Percentiles rank a stretch among this genome's conserved stretches.
Conservation (phyloP, 352 stramenopile species). For the Globisporangium polare region DNA sequence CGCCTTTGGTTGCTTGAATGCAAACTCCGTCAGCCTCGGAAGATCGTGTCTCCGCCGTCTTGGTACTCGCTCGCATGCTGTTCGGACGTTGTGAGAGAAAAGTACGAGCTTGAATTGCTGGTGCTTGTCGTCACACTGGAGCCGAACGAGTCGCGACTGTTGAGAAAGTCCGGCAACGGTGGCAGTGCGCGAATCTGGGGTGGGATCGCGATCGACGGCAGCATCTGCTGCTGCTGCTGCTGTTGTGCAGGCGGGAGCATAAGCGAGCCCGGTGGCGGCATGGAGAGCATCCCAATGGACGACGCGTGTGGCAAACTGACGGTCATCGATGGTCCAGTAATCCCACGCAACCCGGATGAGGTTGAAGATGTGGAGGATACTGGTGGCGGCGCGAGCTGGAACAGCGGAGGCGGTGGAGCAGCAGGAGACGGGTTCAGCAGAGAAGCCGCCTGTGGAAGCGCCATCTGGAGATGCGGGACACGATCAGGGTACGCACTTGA, state of each 20-base stretch:
- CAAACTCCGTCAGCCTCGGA: conserved; percentile 30
- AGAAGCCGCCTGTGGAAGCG: conserved; percentile 40
- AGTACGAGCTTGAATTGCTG: conserved; percentile 27
- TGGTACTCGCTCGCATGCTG: conserved; percentile 41
- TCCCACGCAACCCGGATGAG: conserved; percentile 18
- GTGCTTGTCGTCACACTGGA: conserved; percentile 21
- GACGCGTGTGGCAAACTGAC: conserved; percentile 29
- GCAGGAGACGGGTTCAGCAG: conserved; percentile 32
- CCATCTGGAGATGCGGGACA: conserved; percentile 48
- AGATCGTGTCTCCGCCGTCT: conserved; percentile 36
- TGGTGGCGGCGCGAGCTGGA: conserved; percentile 7
- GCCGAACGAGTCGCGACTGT: conserved; percentile 56
- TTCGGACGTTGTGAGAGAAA: conserved; percentile 47
- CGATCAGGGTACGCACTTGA: conserved; percentile 24
- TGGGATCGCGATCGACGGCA: conserved; percentile 53
- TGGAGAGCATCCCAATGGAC: conserved; percentile 20
- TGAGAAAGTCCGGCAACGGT: conserved; percentile 61
- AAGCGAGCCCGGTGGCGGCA: conserved; percentile 8
- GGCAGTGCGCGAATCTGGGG: conserved; percentile 41
- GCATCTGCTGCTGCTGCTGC: conserved; percentile 17
- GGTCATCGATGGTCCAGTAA: conserved; percentile 16
- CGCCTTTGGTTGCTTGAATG: neutral
- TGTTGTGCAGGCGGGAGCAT: conserved; percentile 3
- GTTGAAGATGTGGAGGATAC: conserved; percentile 1
- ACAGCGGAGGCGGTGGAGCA: conserved; percentile 28